phyloP scores from a whole-genome alignment of 352 stramenopile species.

The Aphanomyces euteiches region DNA sequence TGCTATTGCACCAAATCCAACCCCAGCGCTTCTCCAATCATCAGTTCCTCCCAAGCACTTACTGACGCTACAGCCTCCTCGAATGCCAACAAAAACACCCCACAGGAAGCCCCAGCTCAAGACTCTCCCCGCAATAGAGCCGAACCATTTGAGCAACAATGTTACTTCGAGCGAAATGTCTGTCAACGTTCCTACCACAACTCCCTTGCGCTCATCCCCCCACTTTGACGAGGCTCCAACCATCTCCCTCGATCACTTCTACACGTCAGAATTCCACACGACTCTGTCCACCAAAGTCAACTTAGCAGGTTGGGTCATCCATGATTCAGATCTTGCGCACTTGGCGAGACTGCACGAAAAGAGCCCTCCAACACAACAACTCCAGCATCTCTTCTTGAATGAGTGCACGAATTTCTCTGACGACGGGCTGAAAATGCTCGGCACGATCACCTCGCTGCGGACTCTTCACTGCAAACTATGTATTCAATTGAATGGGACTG shows the following conservation, averaged over 20 bases:
- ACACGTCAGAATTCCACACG: slow-evolving; percentile 26
- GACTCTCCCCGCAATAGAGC: slow-evolving; percentile 4
- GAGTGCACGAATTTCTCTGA: slow-evolving; percentile 61
- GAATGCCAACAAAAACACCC: too few relatives aligned
- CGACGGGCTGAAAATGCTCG: slow-evolving; percentile 59
- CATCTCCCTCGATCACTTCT: slow-evolving; percentile 23
- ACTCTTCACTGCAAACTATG: not conserved
- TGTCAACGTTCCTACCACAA: not conserved
- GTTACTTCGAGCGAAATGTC: not conserved
- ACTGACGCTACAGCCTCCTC: too few relatives aligned
- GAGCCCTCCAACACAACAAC: slow-evolving; percentile 34
- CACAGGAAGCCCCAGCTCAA: slow-evolving; percentile 6
- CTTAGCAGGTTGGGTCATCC: slow-evolving; percentile 52
- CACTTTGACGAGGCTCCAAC: not conserved
- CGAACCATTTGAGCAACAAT: not conserved
- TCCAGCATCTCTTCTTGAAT: slow-evolving; percentile 31
- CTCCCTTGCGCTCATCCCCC: not conserved
- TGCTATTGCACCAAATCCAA: not conserved
- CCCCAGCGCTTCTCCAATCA: not conserved
- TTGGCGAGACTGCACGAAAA: slow-evolving; percentile 31
- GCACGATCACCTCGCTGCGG: slow-evolving; percentile 34
- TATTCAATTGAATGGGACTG: slow-evolving; percentile 7
- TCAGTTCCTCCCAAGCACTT: not conserved
- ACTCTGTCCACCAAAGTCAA: slow-evolving; percentile 35
- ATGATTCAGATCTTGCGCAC: slow-evolving; percentile 41